Evolutionary conservation across 2,329 filamentous ascomycete genomes (phyloP), one percentile per base, ranked within the genome.

Genomic region (Thermomyces lanuginosus): DNA sequence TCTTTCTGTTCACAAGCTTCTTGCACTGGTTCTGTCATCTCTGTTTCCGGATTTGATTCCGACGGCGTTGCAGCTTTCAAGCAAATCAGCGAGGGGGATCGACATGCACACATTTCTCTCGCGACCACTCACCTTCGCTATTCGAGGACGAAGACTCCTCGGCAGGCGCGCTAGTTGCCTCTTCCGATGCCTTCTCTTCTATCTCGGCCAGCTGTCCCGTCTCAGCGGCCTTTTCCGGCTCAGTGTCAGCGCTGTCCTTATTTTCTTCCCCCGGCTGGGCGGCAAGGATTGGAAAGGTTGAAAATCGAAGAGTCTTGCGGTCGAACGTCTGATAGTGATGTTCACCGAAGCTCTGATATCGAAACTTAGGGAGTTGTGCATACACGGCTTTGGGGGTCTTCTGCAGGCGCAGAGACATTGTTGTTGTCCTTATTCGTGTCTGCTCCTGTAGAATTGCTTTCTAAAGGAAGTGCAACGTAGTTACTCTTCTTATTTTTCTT

Each of bases 301-400:
- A 46, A 35, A 45, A 56, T 39, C 43, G 34, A 28, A 46, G 36
- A 36, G 52, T 52, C 35, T 45, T 36, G 43, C 34, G 46, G 42
- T 60, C 53, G 44, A 49, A 58, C 25, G 51, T 53, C 44, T 58
- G 53, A 43, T 58, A 60, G 36, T 50, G 45, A 48, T 41, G 38
- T 36, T 55, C 45, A 36, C 55, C 45, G 41, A 53, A 46, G 29
- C 42, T 47, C 40, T 56, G 52, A 45, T 59, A 60, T 37, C 51
- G 35, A 45, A 48, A 59, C 30, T 37, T 35, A 43, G 54, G 47
- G 45, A 57, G 36, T 30, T 53, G 33, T 47, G 55, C 56, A 51
- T 60, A 60, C 56, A 53, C 42, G 42, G 42, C 48, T 29, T 39
- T 26, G 26, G 31, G 28, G 29, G 37, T 41, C 55, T 57, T 58